Conservation (phyloP, 768 basidiomycete genomes). For the Lenzites betulinus region DNA sequence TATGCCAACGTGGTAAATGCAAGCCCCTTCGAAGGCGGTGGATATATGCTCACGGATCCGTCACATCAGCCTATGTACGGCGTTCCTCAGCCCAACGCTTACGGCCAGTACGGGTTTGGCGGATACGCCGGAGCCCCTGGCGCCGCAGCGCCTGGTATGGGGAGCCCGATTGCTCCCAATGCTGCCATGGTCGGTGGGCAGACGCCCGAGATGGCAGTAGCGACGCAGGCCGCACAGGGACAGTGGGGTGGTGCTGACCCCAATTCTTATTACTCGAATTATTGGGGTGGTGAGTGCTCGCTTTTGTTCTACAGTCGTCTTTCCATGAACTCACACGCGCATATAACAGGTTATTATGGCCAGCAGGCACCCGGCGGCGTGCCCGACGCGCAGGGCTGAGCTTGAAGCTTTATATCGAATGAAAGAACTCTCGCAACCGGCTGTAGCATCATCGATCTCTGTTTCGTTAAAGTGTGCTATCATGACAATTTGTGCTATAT, state of each 20-base stretch:
- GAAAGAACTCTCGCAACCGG: slow-evolving; percentile 2
- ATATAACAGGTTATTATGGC: slow-evolving; percentile 69
- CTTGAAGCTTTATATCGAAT: slow-evolving; percentile 22
- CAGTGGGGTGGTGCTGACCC: slow-evolving; percentile 80
- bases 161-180: slow-evolving; percentile 58
- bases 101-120: slow-evolving; percentile 79
- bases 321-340: not conserved
- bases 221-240: slow-evolving; percentile 62
- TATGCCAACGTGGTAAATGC: slow-evolving; percentile 79
- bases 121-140: slow-evolving; percentile 61
- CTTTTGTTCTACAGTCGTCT: not conserved
- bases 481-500: slow-evolving; percentile 4
- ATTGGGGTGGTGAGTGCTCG: slow-evolving; percentile 72
- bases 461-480: slow-evolving; percentile 27
- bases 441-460: slow-evolving; percentile 22
- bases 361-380: slow-evolving; percentile 65
- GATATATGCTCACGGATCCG: slow-evolving; percentile 7
- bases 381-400: slow-evolving; percentile 46
- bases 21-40: slow-evolving; percentile 1
- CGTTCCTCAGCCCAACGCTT: slow-evolving; percentile 80
- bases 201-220: slow-evolving; percentile 51
- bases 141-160: slow-evolving; percentile 45
- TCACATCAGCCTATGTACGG: slow-evolving; percentile 80
- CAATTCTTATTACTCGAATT: slow-evolving; percentile 75
- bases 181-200: slow-evolving; percentile 53